phyloP scores from a whole-genome alignment of 805 yeast species.

The Saccharomycopsis lassenensis region DNA sequence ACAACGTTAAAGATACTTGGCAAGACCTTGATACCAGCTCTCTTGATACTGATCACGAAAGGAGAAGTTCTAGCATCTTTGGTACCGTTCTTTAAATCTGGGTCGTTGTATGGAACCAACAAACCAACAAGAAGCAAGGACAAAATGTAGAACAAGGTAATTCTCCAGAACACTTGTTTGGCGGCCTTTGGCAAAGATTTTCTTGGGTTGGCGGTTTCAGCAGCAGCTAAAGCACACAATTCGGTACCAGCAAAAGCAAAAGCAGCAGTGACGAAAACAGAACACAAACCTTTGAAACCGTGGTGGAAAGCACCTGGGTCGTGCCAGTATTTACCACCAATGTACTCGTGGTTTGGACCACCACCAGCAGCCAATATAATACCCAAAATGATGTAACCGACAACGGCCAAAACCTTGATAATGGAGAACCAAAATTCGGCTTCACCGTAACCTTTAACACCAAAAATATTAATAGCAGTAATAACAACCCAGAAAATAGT shows the following conservation, averaged over 20 bases:
- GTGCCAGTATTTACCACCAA: constrained; percentile 39
- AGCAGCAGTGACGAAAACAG: constrained; percentile 57
- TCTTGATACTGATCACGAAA: constrained; percentile 58
- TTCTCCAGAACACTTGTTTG: constrained; percentile 79
- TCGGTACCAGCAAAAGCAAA: constrained; percentile 72
- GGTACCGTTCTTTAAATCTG: constrained; percentile 35
- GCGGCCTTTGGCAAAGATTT: constrained; percentile 59
- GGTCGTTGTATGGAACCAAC: constrained; percentile 57
- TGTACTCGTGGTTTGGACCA: constrained; percentile 33
- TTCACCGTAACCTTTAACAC: constrained; percentile 30
- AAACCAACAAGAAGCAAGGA: constrained; percentile 49
- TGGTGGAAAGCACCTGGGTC: constrained; percentile 58
- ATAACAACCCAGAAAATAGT: constrained; percentile 43
- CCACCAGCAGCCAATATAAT: constrained; percentile 38
- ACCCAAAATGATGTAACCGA: constrained; percentile 45
- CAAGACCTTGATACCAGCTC: constrained; percentile 53
- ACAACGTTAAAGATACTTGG: constrained; percentile 62
- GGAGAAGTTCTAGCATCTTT: constrained; percentile 65
- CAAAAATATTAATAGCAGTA: constrained; percentile 38
- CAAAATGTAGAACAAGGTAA: constrained; percentile 56
- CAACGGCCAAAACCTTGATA: constrained; percentile 37
- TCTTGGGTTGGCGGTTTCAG: constrained; percentile 63
- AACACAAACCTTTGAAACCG: constrained; percentile 42
- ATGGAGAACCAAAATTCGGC: constrained; percentile 35
- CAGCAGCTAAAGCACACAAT: constrained; percentile 64